A percentile compares a stretch with the other conserved stretches of the same genome.
phyloP scores from a whole-genome alignment of 257 asterid species.

The Solanum raphanifolium region DNA sequence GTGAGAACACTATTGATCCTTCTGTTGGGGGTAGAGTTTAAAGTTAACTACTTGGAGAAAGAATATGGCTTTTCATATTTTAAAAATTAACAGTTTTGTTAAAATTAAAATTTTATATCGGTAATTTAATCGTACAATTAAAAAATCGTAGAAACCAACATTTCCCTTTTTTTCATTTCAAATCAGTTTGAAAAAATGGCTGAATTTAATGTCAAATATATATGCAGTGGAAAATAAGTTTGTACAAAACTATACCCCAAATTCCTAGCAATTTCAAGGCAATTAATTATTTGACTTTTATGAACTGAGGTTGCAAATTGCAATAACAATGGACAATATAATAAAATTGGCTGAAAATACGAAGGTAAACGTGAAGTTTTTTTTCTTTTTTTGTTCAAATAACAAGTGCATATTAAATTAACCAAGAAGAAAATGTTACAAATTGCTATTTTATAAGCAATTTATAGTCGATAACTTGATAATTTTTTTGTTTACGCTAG shows the following conservation, averaged over 20 bases:
- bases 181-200: neutral
- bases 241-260: neutral
- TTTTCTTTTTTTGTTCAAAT: neutral
- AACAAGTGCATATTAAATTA: neutral
- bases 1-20: neutral
- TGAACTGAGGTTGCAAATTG: neutral
- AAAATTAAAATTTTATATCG: neutral
- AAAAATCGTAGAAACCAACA: neutral
- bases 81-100: neutral
- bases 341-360: neutral
- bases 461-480: neutral
- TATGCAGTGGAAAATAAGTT: neutral
- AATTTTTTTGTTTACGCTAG: neutral
- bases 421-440: neutral
- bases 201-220: neutral
- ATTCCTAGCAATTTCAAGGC: neutral
- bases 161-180: neutral
- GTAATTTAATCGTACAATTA: neutral
- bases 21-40: accelerated
- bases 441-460: neutral
- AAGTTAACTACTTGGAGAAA: neutral
- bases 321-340: neutral
- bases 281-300: neutral
- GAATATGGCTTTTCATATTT: neutral
- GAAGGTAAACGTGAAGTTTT: neutral